Conservation (phyloP, 2,329 filamentous ascomycete species). For the Phyllosticta paracitricarpa region DNA sequence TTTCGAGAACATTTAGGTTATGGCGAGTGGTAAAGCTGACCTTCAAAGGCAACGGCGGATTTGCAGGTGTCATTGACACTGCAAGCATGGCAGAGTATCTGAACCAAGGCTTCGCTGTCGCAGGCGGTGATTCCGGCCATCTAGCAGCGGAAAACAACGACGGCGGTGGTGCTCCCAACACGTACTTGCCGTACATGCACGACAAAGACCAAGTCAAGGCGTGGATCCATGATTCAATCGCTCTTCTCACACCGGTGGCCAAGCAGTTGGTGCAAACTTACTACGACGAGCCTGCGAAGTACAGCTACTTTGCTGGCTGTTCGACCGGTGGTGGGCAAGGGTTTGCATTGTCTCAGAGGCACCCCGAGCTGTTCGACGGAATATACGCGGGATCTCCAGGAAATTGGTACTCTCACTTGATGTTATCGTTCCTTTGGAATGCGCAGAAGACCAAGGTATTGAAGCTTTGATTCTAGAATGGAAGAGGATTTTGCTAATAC, state of each 20-base stretch:
- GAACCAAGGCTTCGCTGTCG: slow-evolving; percentile 12
- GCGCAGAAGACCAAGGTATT: slow-evolving; percentile 9
- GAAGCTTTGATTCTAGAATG: neutral
- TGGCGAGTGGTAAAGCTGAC: neutral
- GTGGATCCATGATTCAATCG: slow-evolving; percentile 13
- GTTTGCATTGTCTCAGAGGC: slow-evolving; percentile 12
- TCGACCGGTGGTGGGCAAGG: slow-evolving; percentile 14
- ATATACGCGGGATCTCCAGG: slow-evolving; percentile 13
- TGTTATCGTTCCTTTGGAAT: slow-evolving; percentile 13
- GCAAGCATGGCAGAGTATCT: slow-evolving; percentile 9
- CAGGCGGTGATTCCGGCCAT: slow-evolving; percentile 12
- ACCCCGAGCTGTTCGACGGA: slow-evolving; percentile 14
- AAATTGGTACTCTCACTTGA: slow-evolving; percentile 13
- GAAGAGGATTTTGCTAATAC: neutral
- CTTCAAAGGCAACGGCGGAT: slow-evolving; percentile 10
- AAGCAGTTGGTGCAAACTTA: slow-evolving; percentile 5
- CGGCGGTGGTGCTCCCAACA: slow-evolving; percentile 7
- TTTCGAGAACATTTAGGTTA: neutral
- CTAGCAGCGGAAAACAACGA: slow-evolving; percentile 5
- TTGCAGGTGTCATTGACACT: slow-evolving; percentile 11
- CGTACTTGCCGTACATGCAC: slow-evolving; percentile 13
- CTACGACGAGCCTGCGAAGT: neutral
- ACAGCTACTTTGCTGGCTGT: slow-evolving; percentile 13
- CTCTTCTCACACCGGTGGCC: slow-evolving; percentile 11
- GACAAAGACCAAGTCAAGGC: slow-evolving; percentile 7